Evolutionary conservation across 441 rosid genomes (phyloP).

Genomic region (Capsella rubella): DNA sequence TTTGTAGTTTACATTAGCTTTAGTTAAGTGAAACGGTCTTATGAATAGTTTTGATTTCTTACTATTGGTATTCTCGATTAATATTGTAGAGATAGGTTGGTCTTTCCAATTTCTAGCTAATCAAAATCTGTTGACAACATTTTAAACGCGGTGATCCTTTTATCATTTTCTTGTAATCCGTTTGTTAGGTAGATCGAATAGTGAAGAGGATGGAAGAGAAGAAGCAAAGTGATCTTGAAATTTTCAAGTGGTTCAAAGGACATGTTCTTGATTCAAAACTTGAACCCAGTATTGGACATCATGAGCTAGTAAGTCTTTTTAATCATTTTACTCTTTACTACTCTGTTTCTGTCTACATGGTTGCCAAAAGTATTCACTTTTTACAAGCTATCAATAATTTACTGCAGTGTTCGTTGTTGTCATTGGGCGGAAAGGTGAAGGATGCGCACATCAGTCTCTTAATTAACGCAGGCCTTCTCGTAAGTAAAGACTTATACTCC

Average conservation of each 20-base stretch:
- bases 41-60: neutral
- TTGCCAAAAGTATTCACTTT: neutral
- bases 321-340: slow-evolving; percentile 8
- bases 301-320: slow-evolving; percentile 75
- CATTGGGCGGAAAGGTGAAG: slow-evolving; percentile 79
- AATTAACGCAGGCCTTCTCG: slow-evolving; percentile 87
- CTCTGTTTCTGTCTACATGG: slow-evolving; percentile 12
- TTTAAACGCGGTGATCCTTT: neutral
- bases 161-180: slow-evolving; percentile 5
- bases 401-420: slow-evolving; percentile 72
- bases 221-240: slow-evolving; percentile 58
- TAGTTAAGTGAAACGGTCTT: neutral
- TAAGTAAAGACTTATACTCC: slow-evolving; percentile 51
- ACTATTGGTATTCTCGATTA: neutral
- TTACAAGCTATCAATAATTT: slow-evolving; percentile 7
- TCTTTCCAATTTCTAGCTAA: slow-evolving; percentile 5
- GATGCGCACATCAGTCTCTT: slow-evolving; percentile 77
- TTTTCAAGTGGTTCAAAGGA: slow-evolving; percentile 79
- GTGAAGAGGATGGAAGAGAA: slow-evolving; percentile 76
- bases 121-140: neutral
- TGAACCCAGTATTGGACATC: slow-evolving; percentile 78
- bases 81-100: neutral
- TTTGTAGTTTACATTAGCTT: neutral
- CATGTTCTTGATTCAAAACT: slow-evolving; percentile 78
- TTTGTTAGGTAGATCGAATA: slow-evolving; percentile 63